Conservation (phyloP, 2,329 filamentous ascomycete species). For the Cladophialophora exuberans region DNA sequence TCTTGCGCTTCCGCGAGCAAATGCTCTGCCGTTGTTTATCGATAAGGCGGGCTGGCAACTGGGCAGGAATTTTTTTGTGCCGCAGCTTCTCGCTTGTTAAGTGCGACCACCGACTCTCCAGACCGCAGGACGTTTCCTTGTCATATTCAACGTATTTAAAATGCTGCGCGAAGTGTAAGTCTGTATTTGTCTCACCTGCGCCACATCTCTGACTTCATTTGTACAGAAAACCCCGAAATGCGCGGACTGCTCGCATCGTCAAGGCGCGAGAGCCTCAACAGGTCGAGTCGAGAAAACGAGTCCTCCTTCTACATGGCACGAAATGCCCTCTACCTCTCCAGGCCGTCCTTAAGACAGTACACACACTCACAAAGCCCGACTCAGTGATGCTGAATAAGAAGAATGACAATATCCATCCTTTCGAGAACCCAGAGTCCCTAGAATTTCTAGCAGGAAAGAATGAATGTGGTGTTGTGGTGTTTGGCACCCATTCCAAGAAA, state of each 20-base stretch:
- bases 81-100: too few species aligned
- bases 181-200: neutral
- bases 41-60: too few species aligned
- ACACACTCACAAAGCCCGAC: constrained; percentile 80
- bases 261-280: constrained; percentile 90
- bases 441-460: constrained; percentile 98
- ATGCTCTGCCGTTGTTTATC: neutral
- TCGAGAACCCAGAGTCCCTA: constrained; percentile 83
- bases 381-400: constrained; percentile 95
- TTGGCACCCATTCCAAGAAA: constrained; percentile 88
- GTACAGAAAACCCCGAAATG: constrained; percentile 67
- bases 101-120: too few species aligned
- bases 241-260: constrained; percentile 91
- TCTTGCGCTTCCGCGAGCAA: too few species aligned
- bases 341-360: constrained; percentile 81
- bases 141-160: too few species aligned
- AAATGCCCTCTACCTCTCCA: constrained; percentile 81
- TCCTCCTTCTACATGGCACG: constrained; percentile 86
- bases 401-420: constrained; percentile 85
- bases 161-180: constrained; percentile 52
- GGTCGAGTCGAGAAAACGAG: constrained; percentile 86
- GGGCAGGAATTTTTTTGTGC: too few species aligned
- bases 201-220: neutral
- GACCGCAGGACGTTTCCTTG: too few species aligned
- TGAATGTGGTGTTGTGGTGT: constrained; percentile 82